phyloP scores from a whole-genome alignment of 176 grass and related monocot species.

The Thalia dealbata region DNA sequence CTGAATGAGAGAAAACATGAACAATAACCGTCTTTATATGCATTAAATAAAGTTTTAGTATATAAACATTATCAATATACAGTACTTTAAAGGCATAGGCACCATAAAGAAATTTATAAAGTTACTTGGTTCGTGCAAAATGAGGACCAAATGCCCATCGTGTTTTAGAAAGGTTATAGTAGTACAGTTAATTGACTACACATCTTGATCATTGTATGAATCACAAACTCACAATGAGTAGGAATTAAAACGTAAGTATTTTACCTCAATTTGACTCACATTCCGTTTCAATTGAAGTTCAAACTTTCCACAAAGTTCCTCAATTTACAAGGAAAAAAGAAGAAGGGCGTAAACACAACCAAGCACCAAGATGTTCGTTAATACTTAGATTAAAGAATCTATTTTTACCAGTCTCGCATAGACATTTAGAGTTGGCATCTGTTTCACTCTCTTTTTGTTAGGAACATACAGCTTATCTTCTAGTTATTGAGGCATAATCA shows the following conservation, averaged over 20 bases:
- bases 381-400: background rate
- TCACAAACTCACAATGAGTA: background rate
- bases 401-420: background rate
- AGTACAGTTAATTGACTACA: too few relatives aligned
- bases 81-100: too few relatives aligned
- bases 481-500: background rate
- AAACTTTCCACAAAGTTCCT: too few relatives aligned
- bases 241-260: conserved; percentile 1
- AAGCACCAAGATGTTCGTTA: background rate
- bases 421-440: background rate
- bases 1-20: conserved; percentile 32
- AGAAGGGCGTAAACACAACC: background rate
- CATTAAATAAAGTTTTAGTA: background rate
- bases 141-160: too few relatives aligned
- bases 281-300: background rate
- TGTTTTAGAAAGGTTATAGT: too few relatives aligned
- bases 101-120: too few relatives aligned
- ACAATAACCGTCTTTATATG: background rate
- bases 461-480: background rate
- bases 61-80: too few relatives aligned
- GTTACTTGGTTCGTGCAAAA: too few relatives aligned
- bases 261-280: background rate
- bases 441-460: background rate
- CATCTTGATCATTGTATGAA: too few relatives aligned
- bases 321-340: background rate